Evolutionary conservation across 495 filamentous ascomycete genomes (phyloP).

Genomic region (Poronia punctata): DNA sequence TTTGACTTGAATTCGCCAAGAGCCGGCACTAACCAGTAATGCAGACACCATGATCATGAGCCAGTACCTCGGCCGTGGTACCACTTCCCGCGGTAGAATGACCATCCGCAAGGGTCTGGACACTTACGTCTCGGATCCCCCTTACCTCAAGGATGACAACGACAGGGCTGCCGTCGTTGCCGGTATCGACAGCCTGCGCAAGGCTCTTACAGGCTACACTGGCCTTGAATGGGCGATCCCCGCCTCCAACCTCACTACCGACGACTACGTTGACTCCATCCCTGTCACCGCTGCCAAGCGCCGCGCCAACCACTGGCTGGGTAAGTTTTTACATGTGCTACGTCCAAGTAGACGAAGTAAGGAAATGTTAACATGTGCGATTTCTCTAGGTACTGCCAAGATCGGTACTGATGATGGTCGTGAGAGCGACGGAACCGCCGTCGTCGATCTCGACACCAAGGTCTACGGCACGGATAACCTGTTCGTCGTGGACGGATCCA

Average conservation of each 20-base stretch:
- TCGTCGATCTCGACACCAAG: conserved; percentile 63
- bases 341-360: background rate
- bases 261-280: conserved; percentile 47
- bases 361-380: conserved; percentile 4
- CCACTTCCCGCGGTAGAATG: conserved; percentile 55
- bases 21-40: conserved; percentile 11
- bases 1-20: background rate
- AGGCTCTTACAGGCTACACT: conserved; percentile 41
- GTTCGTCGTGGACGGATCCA: conserved; percentile 55
- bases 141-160: conserved; percentile 49
- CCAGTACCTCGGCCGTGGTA: conserved; percentile 60
- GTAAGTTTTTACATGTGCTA: conserved; percentile 10
- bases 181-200: conserved; percentile 54
- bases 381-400: conserved; percentile 45
- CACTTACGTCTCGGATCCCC: conserved; percentile 47
- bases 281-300: conserved; percentile 48
- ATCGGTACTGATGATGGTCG: conserved; percentile 62
- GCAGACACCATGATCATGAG: conserved; percentile 52
- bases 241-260: conserved; percentile 39
- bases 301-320: conserved; percentile 67
- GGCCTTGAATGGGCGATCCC: conserved; percentile 51
- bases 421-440: conserved; percentile 48
- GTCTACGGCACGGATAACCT: conserved; percentile 69
- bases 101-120: conserved; percentile 49
- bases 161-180: conserved; percentile 44